phyloP scores from a whole-genome alignment of 2,329 filamentous ascomycete species.

The Xylariales sp. region DNA sequence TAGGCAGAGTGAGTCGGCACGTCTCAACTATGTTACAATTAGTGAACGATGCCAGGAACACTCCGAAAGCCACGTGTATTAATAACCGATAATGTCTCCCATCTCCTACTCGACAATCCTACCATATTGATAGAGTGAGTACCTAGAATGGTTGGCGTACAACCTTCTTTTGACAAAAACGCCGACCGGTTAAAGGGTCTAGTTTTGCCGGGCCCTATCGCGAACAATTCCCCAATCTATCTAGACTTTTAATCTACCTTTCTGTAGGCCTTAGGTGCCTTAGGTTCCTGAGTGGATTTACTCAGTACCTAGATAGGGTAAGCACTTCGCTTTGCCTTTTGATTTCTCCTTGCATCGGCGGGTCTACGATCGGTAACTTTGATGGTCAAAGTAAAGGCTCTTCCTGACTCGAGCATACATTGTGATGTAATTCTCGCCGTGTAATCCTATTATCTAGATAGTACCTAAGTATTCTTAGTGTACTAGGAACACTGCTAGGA shows the following conservation, averaged over 20 bases:
- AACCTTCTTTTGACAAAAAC: conserved; percentile 4
- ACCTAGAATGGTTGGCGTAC: too few species aligned
- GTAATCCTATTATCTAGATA: too few species aligned
- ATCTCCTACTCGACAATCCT: neutral
- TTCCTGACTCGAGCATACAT: conserved; percentile 2
- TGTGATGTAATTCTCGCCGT: conserved; percentile 11
- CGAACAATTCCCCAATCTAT: conserved; percentile 1
- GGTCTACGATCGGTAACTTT: neutral
- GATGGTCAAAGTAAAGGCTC: neutral
- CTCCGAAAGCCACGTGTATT: neutral
- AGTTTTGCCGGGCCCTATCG: conserved; percentile 20
- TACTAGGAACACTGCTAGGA: too few species aligned
- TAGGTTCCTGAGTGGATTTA: too few species aligned
- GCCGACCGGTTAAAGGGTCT: conserved; percentile 26
- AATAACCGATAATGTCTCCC: neutral
- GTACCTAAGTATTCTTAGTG: too few species aligned
- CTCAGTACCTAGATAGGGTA: conserved; percentile 14
- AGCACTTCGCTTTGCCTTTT: conserved; percentile 20
- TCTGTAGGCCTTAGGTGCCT: neutral
- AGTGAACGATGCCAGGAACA: conserved; percentile 14
- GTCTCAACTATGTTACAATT: conserved; percentile 26
- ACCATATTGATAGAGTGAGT: neutral
- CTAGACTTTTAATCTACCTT: conserved; percentile 10
- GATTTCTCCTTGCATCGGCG: neutral
- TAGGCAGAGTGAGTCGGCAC: neutral